phyloP scores from a whole-genome alignment of 176 grass and related monocot species.

The Thinopyrum elongatum region DNA sequence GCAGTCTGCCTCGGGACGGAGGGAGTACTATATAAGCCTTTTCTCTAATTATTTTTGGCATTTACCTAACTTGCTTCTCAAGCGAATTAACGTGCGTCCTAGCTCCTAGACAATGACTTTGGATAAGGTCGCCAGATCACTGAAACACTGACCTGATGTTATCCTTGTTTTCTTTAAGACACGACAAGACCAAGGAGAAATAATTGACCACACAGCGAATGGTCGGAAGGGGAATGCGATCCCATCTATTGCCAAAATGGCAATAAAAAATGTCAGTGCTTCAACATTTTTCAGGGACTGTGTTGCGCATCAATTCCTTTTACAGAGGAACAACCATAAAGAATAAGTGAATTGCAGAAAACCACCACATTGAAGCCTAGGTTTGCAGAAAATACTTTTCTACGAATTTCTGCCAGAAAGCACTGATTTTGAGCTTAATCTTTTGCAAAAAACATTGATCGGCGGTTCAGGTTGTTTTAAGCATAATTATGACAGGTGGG shows the following conservation, averaged over 20 bases:
- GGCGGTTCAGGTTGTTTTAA: too few species aligned
- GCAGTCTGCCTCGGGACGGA: not conserved
- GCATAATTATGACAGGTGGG: too few species aligned
- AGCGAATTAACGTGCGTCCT: not conserved
- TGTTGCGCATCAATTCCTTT: not conserved
- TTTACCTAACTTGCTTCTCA: not conserved
- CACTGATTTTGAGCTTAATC: too few species aligned
- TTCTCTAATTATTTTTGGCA: too few species aligned
- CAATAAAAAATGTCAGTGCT: not conserved
- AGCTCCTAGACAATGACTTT: not conserved
- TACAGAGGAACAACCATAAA: not conserved
- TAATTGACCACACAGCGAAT: not conserved
- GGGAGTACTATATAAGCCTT: too few species aligned
- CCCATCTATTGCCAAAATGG: not conserved
- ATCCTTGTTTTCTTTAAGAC: not conserved
- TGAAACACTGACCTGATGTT: constrained; percentile 4
- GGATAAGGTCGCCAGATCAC: constrained; percentile 5
- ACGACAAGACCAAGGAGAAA: not conserved
- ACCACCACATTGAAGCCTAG: too few species aligned
- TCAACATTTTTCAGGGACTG: not conserved
- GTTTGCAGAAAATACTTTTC: too few species aligned
- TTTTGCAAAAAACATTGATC: too few species aligned
- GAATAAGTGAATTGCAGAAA: too few species aligned
- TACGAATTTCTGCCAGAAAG: too few species aligned
- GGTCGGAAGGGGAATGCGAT: not conserved